Evolutionary conservation across 2,329 filamentous ascomycete genomes (phyloP).

Genomic region (Thelonectria blattea): DNA sequence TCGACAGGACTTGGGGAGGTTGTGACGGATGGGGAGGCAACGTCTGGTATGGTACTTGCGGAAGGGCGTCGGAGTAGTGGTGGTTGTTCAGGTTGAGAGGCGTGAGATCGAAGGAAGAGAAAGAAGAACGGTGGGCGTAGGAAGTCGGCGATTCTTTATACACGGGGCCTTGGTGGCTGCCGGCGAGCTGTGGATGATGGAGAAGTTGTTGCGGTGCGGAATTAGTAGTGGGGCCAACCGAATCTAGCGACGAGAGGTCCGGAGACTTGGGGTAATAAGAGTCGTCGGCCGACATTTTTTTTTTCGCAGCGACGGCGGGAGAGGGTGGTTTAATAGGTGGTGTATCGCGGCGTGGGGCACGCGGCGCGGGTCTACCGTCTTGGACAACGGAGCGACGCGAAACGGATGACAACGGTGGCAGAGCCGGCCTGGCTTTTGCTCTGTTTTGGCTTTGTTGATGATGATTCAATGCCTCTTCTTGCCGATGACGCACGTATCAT

Average conservation of each 20-base stretch:
- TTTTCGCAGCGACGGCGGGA: slow-evolving; percentile 25
- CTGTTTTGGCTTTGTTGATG: no score
- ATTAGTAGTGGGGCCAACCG: slow-evolving; percentile 45
- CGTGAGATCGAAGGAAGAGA: slow-evolving; percentile 32
- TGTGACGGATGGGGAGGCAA: slow-evolving; percentile 30
- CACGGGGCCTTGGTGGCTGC: slow-evolving; percentile 37
- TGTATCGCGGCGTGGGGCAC: slow-evolving; percentile 24
- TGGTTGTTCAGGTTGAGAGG: slow-evolving; percentile 31
- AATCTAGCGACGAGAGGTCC: slow-evolving; percentile 63
- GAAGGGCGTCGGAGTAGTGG: slow-evolving; percentile 33
- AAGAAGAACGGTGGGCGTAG: slow-evolving; percentile 31
- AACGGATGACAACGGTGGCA: background rate
- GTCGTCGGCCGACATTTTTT: slow-evolving; percentile 56
- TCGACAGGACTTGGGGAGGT: slow-evolving; percentile 27
- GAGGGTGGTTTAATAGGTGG: slow-evolving; percentile 21
- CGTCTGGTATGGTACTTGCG: slow-evolving; percentile 28
- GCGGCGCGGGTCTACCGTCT: slow-evolving; percentile 19
- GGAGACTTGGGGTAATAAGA: slow-evolving; percentile 66
- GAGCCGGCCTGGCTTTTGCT: no score
- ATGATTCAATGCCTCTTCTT: no score
- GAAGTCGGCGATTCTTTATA: slow-evolving; percentile 44
- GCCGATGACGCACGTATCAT: no score
- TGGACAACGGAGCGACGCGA: slow-evolving; percentile 7
- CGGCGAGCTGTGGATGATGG: slow-evolving; percentile 41
- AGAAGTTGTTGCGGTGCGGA: slow-evolving; percentile 42